Evolutionary conservation across 2,329 filamentous ascomycete genomes (phyloP).

Genomic region (Fusarium paranaense): DNA sequence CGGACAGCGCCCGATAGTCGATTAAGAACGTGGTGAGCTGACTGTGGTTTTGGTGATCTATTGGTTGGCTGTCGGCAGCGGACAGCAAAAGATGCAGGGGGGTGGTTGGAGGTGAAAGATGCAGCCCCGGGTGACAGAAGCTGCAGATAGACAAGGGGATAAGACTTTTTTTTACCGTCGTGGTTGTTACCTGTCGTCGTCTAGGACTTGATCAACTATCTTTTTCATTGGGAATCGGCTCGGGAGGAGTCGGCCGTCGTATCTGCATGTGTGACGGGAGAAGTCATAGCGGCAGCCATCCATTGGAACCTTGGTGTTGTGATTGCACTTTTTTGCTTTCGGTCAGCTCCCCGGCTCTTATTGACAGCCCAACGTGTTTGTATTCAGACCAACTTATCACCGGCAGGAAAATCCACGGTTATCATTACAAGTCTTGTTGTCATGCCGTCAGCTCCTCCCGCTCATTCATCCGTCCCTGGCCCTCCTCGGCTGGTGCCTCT

Average conservation of each 20-base stretch:
- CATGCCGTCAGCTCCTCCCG: neutral
- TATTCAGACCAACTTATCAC: neutral
- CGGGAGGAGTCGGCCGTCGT: neutral
- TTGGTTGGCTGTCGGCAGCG: slow-evolving; percentile 34
- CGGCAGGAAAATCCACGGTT: slow-evolving; percentile 8
- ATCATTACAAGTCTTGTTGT: slow-evolving; percentile 6
- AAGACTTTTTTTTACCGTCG: neutral
- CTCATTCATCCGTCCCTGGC: neutral
- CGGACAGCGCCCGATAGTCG: slow-evolving; percentile 4
- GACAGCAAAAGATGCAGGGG: slow-evolving; percentile 24
- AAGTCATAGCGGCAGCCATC: neutral
- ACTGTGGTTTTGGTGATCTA: slow-evolving; percentile 27
- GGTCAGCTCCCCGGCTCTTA: neutral
- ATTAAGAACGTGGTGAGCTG: slow-evolving; percentile 32
- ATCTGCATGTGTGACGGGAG: neutral
- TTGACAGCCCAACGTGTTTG: neutral
- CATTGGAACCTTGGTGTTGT: neutral
- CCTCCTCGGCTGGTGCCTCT: slow-evolving; percentile 27
- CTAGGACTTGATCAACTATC: neutral
- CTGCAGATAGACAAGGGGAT: slow-evolving; percentile 12
- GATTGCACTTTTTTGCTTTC: neutral
- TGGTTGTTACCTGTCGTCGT: neutral
- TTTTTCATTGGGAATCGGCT: neutral
- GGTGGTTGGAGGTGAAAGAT: slow-evolving; percentile 1
- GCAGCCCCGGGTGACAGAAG: slow-evolving; percentile 2